Evolutionary conservation across 805 yeast species (phyloP), one percentile per base, ranked within the genome.

Genomic region (Monosporozyma yasuniensis): DNA sequence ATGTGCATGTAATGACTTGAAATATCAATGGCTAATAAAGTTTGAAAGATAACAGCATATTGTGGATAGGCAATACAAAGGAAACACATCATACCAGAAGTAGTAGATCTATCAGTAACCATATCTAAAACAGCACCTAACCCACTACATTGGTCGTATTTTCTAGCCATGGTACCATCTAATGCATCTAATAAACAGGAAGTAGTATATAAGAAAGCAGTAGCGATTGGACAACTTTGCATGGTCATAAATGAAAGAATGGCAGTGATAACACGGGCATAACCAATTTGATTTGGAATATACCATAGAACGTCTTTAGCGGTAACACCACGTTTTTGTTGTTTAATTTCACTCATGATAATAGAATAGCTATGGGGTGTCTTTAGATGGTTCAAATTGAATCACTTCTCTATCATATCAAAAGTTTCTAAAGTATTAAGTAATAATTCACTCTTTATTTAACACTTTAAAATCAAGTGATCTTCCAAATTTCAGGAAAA

Each of bases 81-180:
- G 66, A 78, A 93, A 66, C 95, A 89, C 57, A 93, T 81, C 61
- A 93, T 76, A n/a, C 96, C 84, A 12, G 95, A 80, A 0, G 99
- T 93, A 12, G 99, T 90, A 65, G 97, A 93, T 63, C 99, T 77
- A 67, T 93, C 99, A 18, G 99, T 91, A 30, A 93, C 97, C 99
- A 93, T 93, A 68, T 93, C 99, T 59, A 93, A 76, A 19, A 95
- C 96, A 18, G 99, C 98, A 35, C 99, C 99, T 57, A 88, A 87
- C 57, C 80, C 78, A 30, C 97, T 87, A 14, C 96, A 84, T 67
- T 93, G 99, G 65, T 86, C 80, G 65, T 75, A 87, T 60, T 77
- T 77, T 55, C 99, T 77, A 4, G 99, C 99, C 50, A 96, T 95
- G 49, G 84, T 81, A 3, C 99, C 99, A 66, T 93, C 99, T 51